phyloP scores from a whole-genome alignment of 208 protist genomes.

The Trypanosoma congolense region DNA sequence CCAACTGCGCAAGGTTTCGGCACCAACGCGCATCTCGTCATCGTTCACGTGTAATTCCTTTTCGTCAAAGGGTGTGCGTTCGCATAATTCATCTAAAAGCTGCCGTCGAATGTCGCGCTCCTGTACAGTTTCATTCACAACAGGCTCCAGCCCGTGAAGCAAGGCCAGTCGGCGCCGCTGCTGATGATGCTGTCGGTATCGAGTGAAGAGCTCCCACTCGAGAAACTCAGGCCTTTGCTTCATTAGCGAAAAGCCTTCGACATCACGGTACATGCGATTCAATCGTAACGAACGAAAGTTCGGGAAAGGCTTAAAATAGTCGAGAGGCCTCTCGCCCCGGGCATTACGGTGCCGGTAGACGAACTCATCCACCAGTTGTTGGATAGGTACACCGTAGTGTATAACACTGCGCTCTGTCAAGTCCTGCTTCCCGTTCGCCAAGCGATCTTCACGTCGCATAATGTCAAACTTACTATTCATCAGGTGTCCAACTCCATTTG shows the following conservation, averaged over 20 bases:
- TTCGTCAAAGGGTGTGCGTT: conserved; percentile 75
- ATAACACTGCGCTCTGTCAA: conserved; percentile 71
- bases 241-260: conserved; percentile 84
- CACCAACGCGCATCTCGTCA: conserved; percentile 62
- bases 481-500: conserved; percentile 69
- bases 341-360: conserved; percentile 82
- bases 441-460: conserved; percentile 62
- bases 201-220: conserved; percentile 88
- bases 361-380: conserved; percentile 79
- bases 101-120: conserved; percentile 66
- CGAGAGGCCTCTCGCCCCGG: conserved; percentile 74
- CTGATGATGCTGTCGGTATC: conserved; percentile 85
- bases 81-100: conserved; percentile 76
- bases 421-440: conserved; percentile 59
- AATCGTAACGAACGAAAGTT: conserved; percentile 71
- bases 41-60: conserved; percentile 33
- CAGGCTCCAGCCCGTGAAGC: conserved; percentile 79
- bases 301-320: conserved; percentile 88
- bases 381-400: conserved; percentile 74
- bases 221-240: conserved; percentile 76
- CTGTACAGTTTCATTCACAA: conserved; percentile 74
- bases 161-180: conserved; percentile 81
- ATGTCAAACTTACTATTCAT: conserved; percentile 82
- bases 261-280: conserved; percentile 77
- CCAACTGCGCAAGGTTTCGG: conserved; percentile 75